Evolutionary conservation across 805 yeast species (phyloP), one percentile per base, ranked within the genome.

Genomic region (Sugiyamaella smithiae): DNA sequence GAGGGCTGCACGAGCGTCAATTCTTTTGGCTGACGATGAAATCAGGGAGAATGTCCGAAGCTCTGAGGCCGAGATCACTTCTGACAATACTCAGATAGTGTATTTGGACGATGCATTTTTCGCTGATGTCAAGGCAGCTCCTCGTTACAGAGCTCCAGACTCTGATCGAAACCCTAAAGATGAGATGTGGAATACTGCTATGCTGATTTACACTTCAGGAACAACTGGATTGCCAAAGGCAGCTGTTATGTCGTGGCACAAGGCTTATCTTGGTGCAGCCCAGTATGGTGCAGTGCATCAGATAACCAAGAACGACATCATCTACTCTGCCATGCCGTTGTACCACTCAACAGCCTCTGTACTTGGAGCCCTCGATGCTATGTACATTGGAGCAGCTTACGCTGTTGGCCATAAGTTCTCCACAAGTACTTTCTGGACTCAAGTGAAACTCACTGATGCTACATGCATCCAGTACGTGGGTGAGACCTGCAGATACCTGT

Each of bases 181-280:
- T 45, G 66, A 72, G 9, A 84, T 83, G 62, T 77, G 72, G 56
- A 77, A 80, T 48, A 77, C 91, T 3, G 82, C 85, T 17, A 76
- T 83, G 55, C 74, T 87, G 56, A 87, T 90, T 45, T 90, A 84
- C 66, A 90, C 98, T 0, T 86, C 96, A 0, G 98, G 98, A 33
- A 91, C 97, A 5, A 88, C 97, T 0, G 97, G 97, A 0, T 69
- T 90, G 53, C 97, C 98, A 12, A 90, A 90, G 66, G 85, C 97
- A 4, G 97, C 96, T 1, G 84, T 86, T 48, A 82, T 90, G 82
- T 83, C 93, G 3, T 89, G 97, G 97, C 76, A 88, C 59, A 90
- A 89, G 66, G 77, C 85, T 5, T 77, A 75, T 41, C 72, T 85
- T 71, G 96, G 95, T 1, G 70, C 88, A 1, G 67, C 74, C 1